Conservation (phyloP, 2,329 filamentous ascomycete genomes). For the Talaromyces sp. region DNA sequence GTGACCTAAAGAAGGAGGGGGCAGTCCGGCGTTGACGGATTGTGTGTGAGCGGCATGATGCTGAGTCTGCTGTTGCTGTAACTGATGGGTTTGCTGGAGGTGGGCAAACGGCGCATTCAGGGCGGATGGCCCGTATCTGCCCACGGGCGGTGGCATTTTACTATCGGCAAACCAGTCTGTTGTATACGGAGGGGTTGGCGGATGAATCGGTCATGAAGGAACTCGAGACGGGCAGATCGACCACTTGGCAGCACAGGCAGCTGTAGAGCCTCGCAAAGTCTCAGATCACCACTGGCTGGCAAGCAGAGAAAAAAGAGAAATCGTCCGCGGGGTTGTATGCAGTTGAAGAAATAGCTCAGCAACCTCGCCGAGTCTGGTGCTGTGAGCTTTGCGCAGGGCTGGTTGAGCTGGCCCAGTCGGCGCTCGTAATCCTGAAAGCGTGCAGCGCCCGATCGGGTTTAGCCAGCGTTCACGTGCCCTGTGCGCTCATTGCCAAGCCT, state of each 20-base stretch:
- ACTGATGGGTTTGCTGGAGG: constrained; percentile 46
- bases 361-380: not conserved
- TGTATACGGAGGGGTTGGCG: constrained; percentile 12
- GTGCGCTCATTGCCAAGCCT: constrained; percentile 21
- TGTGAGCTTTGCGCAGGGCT: not conserved
- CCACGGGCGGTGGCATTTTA: constrained; percentile 54
- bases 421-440: constrained; percentile 6
- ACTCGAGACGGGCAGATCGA: not conserved
- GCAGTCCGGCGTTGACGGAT: constrained; percentile 43
- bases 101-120: constrained; percentile 55
- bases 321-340: not conserved
- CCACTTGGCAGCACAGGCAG: not conserved
- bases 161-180: constrained; percentile 13
- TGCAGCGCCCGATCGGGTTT: constrained; percentile 18
- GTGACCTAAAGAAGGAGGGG: constrained; percentile 57
- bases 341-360: not conserved
- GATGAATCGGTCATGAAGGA: constrained; percentile 16
- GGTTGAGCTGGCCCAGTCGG: constrained; percentile 3
- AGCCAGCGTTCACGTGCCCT: constrained; percentile 19
- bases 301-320: not conserved
- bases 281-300: not conserved
- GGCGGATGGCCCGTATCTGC: constrained; percentile 54
- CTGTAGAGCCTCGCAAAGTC: not conserved
- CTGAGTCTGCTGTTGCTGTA: constrained; percentile 40
- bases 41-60: constrained; percentile 38